These are phyloP conservation scores for Wickerhamomyces sp. DNA, from an alignment of 1,139 yeast species.

Conservation along the genomic window DNA sequence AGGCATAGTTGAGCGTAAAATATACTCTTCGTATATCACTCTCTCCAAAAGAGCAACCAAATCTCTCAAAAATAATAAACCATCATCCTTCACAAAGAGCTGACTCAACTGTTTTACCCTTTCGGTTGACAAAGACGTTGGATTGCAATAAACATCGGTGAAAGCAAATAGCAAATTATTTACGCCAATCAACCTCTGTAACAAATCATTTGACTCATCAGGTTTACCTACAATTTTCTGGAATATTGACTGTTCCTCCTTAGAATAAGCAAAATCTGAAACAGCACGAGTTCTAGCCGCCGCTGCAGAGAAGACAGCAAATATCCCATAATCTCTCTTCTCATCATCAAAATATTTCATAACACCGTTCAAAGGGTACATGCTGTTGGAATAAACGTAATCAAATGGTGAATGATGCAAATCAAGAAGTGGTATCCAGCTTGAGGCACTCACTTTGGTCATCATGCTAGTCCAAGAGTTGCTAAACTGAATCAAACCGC, in stretches of 20 bases:
- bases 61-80: conserved; percentile 31
- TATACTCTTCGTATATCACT: conserved; percentile 52
- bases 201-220: conserved; percentile 25
- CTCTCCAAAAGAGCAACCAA: conserved; percentile 45
- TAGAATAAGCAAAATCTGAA: conserved; percentile 31
- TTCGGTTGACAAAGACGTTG: conserved; percentile 43
- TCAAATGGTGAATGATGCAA: conserved; percentile 58
- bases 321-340: conserved; percentile 44
- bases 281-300: conserved; percentile 30
- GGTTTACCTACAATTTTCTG: conserved; percentile 27
- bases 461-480: conserved; percentile 42
- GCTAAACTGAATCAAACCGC: conserved; percentile 37
- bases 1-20: conserved; percentile 45
- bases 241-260: conserved; percentile 32
- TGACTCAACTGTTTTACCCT: conserved; percentile 44
- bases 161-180: conserved; percentile 41
- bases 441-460: conserved; percentile 36
- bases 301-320: conserved; percentile 29
- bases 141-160: conserved; percentile 52
- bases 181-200: conserved; percentile 33
- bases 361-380: conserved; percentile 49
- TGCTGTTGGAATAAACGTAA: conserved; percentile 50
- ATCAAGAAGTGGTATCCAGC: conserved; percentile 37
- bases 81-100: conserved; percentile 38
- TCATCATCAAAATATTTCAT: conserved; percentile 54